Base-by-base conservation (phyloP, 140 eudicot species). In the Stevia rebaudiana region DNA sequence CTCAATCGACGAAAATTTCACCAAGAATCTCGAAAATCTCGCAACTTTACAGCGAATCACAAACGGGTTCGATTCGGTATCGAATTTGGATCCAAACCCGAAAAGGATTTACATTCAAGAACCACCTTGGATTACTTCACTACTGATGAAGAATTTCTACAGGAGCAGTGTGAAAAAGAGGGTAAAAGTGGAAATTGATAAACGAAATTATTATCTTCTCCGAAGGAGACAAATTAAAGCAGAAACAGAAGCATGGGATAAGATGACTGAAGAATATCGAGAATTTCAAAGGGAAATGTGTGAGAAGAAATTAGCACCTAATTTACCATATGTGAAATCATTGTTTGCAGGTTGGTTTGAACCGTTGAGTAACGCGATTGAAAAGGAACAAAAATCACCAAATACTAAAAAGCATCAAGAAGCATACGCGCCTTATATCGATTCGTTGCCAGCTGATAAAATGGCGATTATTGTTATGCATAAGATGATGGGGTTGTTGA, bases 391-490 rank as follows among this genome's bases (percentile, higher is more conserved):
- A 70, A 74, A 76, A 4, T 42, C 79, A 1, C 76, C 77, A 0
- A 80, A 63, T 65, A 31, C 81, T 3, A 71, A 76, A 68, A 86
- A 84, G 43, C 76, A 71, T 16, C 81, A 50, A 71, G 83, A 80
- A 22, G 86, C 85, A 0, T 83, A 71, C 74, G 89, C 83, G 1
- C 91, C 86, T 46, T 67, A 74, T 57, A 74, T 85, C 30, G 88
- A 72, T 50, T 73, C 79, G 16, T 77, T 94, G 81, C 94, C 99
- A 0, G 88, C 99, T 11, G 99, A 94, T 55, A 89, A 85, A 58
- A 89, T 94, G 88, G 99, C 99, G 0, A 81, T 94, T 21, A 94
- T 94, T 60, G 94, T 83, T n/a, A 88, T 94, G 99, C 95, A 94
- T 74, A 94, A 86, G 77, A 78, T 89, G 74, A 88, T 94, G 99